A percentile compares a stretch with the other conserved stretches of the same genome.
Conservation (phyloP, 192 early-diverging fungal species). For the Chytriomyces sp. region DNA sequence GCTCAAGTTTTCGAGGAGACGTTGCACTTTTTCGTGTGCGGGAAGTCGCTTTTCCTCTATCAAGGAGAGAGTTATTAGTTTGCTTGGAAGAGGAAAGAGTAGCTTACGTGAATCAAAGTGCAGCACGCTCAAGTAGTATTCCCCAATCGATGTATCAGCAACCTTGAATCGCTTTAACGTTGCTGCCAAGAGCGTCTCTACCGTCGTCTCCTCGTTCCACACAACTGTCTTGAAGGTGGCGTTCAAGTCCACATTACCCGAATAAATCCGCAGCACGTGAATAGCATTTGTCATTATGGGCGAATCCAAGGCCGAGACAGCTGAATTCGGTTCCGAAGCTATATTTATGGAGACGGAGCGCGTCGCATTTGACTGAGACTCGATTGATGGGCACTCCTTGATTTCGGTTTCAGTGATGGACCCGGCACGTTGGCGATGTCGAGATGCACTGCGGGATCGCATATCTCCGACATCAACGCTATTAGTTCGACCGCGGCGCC, state of each 20-base stretch:
- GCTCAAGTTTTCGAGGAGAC: slow-evolving; percentile 40
- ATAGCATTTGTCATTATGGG: no score
- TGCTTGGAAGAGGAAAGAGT: no score
- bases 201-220: slow-evolving; percentile 41
- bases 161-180: slow-evolving; percentile 46
- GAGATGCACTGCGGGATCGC: background rate
- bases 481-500: background rate
- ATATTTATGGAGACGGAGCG: background rate
- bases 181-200: slow-evolving; percentile 33
- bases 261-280: slow-evolving; percentile 52
- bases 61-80: no score
- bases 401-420: background rate
- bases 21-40: slow-evolving; percentile 21
- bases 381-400: background rate
- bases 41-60: slow-evolving; percentile 25
- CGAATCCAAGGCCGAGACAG: no score
- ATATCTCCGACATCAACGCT: slow-evolving; percentile 3
- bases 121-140: slow-evolving; percentile 50
- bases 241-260: slow-evolving; percentile 55
- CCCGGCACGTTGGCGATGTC: background rate
- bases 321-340: slow-evolving; percentile 37
- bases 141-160: slow-evolving; percentile 26
- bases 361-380: background rate
- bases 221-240: slow-evolving; percentile 54
- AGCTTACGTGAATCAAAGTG: slow-evolving; percentile 47